Conservation (phyloP, 2,329 filamentous ascomycete species). For the Xylariaceae sp. region DNA sequence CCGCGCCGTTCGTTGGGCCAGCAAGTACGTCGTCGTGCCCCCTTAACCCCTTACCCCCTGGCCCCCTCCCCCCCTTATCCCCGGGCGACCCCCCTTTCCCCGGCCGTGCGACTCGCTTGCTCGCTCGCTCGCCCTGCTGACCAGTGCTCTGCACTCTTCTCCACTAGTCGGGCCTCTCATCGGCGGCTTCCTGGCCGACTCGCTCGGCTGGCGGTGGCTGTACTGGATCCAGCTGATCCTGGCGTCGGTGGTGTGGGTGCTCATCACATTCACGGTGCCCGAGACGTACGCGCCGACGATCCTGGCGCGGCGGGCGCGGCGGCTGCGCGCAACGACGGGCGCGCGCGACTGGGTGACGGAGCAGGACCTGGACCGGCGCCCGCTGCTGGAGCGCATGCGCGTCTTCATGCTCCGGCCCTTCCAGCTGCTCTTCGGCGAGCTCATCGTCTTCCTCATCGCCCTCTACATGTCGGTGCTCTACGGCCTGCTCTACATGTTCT, state of each 20-base stretch:
- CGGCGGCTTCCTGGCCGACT: constrained; percentile 68
- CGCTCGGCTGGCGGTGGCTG: constrained; percentile 70
- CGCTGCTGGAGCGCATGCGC: constrained; percentile 58
- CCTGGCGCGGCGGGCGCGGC: constrained; percentile 60
- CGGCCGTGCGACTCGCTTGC: too few relatives aligned
- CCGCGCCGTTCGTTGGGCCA: constrained; percentile 75
- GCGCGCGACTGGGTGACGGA: constrained; percentile 66
- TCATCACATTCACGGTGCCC: constrained; percentile 82
- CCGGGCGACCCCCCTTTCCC: too few relatives aligned
- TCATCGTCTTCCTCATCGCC: constrained; percentile 77
- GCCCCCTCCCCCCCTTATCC: not conserved
- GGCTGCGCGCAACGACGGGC: constrained; percentile 62
- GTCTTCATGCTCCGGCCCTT: constrained; percentile 78
- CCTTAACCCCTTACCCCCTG: too few relatives aligned
- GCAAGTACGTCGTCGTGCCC: constrained; percentile 55
- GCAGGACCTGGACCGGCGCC: constrained; percentile 67
- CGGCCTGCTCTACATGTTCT: constrained; percentile 70
- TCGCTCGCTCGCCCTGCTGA: too few relatives aligned
- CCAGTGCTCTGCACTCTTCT: too few relatives aligned
- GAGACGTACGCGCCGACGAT: constrained; percentile 83
- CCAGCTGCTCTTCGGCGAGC: constrained; percentile 75
- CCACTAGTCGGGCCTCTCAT: constrained; percentile 62
- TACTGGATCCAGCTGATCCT: constrained; percentile 85
- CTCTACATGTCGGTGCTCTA: constrained; percentile 82
- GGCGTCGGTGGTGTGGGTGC: constrained; percentile 57